Evolutionary conservation across 2,329 filamentous ascomycete species (phyloP), one percentile per base, ranked within the genome.

Genomic region (Clathrospora elynae): DNA sequence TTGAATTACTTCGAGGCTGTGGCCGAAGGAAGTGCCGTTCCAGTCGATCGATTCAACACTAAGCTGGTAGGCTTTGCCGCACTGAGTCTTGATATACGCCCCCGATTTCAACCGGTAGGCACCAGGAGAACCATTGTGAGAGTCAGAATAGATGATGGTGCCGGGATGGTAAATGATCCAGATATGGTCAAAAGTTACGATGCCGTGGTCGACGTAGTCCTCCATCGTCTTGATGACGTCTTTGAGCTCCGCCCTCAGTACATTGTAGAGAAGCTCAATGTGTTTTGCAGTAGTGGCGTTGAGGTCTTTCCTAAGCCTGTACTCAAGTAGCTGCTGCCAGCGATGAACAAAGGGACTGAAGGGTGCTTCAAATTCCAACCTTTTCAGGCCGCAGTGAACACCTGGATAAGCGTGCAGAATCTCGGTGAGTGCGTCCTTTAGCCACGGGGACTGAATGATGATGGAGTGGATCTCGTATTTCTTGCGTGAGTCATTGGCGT

Each of bases 311-410:
- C 46, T 54, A 38, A 45, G 31, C 30, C 31, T 39, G 36, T 32
- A 57, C 13, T 45, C 36, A 5, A 54, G 38, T 23, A 74, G 52
- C 26, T 66, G 56, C 2, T 54, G 67, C 83, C 84, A 87, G 13
- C 84, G 78, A 64, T 88, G 83, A 22, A 86, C 79, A 40, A 88
- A 81, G 0, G 80, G 80, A 52, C 79, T 71, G 48, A 87, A 87
- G 0, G 81, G 82, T 0, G 77, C 78, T 6, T 70, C 63, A 47
- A 88, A 86, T 41, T 80, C 79, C 2, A 87, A 71, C 1, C 81
- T 75, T n/a, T 81, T 75, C 17, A 87, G 70, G 8, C 74, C 75
- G 22, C 79, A 78, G 2, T 80, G 79, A 19, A 87, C 73, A 1
- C 83, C 82, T 0, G 80, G 79, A 46, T 85, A 86, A 6, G 73